phyloP scores from a whole-genome alignment of 2,329 filamentous ascomycete genomes.

The Sarocladium strictum region DNA sequence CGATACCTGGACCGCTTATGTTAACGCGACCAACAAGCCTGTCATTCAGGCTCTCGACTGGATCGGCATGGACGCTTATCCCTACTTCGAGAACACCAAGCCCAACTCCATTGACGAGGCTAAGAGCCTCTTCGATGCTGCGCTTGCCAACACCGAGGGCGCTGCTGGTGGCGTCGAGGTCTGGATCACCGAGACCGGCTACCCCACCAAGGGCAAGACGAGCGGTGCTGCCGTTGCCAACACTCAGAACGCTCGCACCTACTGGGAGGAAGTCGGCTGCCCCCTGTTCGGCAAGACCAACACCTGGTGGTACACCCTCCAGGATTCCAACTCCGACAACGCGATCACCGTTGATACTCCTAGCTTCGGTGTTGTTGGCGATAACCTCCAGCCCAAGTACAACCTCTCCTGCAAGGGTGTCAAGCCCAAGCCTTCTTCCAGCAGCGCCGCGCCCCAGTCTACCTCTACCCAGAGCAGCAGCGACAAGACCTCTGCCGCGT shows the following conservation, averaged over 20 bases:
- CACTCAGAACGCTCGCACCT: conserved; percentile 65
- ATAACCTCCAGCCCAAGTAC: conserved; percentile 47
- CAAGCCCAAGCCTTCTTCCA: conserved; percentile 11
- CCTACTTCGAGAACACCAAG: conserved; percentile 70
- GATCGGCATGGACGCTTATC: conserved; percentile 81
- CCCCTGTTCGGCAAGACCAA: conserved; percentile 57
- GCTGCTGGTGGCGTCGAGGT: conserved; percentile 63
- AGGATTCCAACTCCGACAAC: conserved; percentile 54
- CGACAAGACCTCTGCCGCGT: background rate
- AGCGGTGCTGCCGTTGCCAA: conserved; percentile 58
- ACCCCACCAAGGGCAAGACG: conserved; percentile 66
- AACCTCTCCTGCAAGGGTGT: conserved; percentile 52
- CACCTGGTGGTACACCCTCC: conserved; percentile 73
- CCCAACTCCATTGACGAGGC: conserved; percentile 60
- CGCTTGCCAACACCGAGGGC: conserved; percentile 52
- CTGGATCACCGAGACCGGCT: conserved; percentile 87
- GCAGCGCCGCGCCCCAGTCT: background rate
- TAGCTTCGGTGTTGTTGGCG: conserved; percentile 64
- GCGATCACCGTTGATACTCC: conserved; percentile 42
- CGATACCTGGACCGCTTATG: conserved; percentile 81
- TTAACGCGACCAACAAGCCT: conserved; percentile 64
- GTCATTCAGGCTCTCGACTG: conserved; percentile 69
- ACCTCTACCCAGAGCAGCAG: background rate
- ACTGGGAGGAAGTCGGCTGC: conserved; percentile 76
- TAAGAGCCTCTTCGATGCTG: conserved; percentile 61